A percentile compares a stretch with the other conserved stretches of the same genome.
These are phyloP conservation scores for Bretschneidera sinensis DNA, from an alignment of 345 rosid genomes.

Conservation along the genomic window DNA sequence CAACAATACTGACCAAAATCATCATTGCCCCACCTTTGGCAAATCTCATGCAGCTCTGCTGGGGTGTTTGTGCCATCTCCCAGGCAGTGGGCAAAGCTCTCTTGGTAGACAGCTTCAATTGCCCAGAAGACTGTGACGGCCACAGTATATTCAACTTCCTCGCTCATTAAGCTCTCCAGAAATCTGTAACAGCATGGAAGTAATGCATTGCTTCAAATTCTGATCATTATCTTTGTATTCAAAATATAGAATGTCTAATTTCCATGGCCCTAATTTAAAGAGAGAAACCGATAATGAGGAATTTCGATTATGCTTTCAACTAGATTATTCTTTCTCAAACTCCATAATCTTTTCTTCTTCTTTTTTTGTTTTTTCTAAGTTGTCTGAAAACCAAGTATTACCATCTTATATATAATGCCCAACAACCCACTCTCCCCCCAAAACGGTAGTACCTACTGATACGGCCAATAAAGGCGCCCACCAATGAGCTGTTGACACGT, in stretches of 20 bases:
- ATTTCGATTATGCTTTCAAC: background rate
- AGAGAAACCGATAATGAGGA: background rate
- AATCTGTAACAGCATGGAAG: slow-evolving; percentile 31
- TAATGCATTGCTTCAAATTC: background rate
- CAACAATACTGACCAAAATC: slow-evolving; percentile 53
- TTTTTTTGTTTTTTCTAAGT: background rate
- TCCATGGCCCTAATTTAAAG: background rate
- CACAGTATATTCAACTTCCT: slow-evolving; percentile 47
- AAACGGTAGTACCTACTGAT: too few relatives aligned
- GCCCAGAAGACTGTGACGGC: slow-evolving; percentile 71
- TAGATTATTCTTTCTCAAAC: too few relatives aligned
- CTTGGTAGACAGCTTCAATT: slow-evolving; percentile 73
- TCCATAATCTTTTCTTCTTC: too few relatives aligned
- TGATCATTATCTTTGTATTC: background rate
- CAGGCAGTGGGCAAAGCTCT: slow-evolving; percentile 73
- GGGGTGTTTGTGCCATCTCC: slow-evolving; percentile 55
- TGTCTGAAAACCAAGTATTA: background rate
- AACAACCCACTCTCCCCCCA: too few relatives aligned
- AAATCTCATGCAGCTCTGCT: slow-evolving; percentile 44
- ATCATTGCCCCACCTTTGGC: slow-evolving; percentile 82
- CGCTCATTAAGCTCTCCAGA: slow-evolving; percentile 52
- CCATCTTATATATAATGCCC: too few relatives aligned
- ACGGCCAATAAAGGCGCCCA: too few relatives aligned
- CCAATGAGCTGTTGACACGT: too few relatives aligned
- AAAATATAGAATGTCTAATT: background rate